Percentiles rank a stretch among this genome's conserved stretches.
Conservation (phyloP, 495 filamentous ascomycete genomes). For the Cercophora newfieldiana region DNA sequence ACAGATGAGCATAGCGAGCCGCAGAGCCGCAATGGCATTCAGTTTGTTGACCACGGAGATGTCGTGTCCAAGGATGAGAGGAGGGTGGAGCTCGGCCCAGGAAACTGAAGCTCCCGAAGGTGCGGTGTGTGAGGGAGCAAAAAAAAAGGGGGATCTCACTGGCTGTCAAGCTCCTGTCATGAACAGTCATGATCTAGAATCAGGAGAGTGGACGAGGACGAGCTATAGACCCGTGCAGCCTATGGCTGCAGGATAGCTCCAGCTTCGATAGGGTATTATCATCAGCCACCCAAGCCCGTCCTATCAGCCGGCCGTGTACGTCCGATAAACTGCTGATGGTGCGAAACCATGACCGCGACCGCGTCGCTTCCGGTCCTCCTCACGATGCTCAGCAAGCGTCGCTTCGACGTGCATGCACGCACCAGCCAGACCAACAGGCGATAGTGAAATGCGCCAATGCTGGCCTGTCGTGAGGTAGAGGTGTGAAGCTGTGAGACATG, state of each 20-base stretch:
- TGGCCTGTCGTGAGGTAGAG: neutral
- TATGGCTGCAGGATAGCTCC: conserved; percentile 9
- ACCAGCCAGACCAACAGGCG: neutral
- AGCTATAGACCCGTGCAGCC: neutral
- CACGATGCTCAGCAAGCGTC: neutral
- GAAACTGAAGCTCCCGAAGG: neutral
- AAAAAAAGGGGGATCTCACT: neutral
- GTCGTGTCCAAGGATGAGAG: neutral
- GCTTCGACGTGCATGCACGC: neutral
- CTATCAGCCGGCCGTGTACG: neutral
- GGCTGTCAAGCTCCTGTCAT: neutral
- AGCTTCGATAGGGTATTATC: neutral
- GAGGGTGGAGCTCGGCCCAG: neutral
- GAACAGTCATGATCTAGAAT: neutral
- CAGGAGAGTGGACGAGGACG: neutral
- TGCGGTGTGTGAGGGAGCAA: neutral
- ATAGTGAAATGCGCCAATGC: neutral
- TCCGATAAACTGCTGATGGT: neutral
- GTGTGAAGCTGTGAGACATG: neutral
- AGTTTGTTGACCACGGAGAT: neutral
- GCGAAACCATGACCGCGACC: neutral
- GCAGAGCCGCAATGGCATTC: neutral
- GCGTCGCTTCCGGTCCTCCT: neutral
- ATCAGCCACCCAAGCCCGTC: neutral
- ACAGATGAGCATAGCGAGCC: neutral